Evolutionary conservation across 2,329 filamentous ascomycete species (phyloP), one percentile per base, ranked within the genome.

Genomic region (Hymenoscyphus fructigenus): DNA sequence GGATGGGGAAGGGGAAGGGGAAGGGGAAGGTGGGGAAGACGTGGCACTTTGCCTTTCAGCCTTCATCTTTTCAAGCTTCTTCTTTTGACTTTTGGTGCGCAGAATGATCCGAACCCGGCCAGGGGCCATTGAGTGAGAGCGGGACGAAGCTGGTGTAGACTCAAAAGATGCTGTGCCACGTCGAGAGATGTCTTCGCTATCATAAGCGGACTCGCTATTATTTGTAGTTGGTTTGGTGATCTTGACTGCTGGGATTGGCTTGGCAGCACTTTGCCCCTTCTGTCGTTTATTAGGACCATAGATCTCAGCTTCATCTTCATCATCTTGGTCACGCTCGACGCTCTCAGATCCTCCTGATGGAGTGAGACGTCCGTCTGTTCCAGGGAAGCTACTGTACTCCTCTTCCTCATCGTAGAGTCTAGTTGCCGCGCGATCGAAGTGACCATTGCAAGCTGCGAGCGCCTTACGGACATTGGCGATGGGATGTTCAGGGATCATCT

Each of bases 381-480:
- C 61, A 34, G 65, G 62, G 23, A 57, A 73, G 68, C 76, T 78
- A 58, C 74, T 75, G 58, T 75, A 73, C 59, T 81, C 78, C 58
- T 82, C 78, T 64, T 83, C 79, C 2, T 78, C 78, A 44, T 83
- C 84, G 20, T 87, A 74, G 20, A 71, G 38, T 57, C 79, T 81
- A 14, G 79, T 79, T 53, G 86, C 84, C 6, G 84, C 82, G 32
- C 78, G 74, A 68, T 85, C 79, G 56, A 87, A 79, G 69, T 84
- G 81, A 53, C 84, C 84, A 59, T 81, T 89, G 86, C 72, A 88
- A 82, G 82, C 79, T 69, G 83, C 79, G 36, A 88, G 77, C 66
- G 81, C 79, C 67, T 81, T 79, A 59, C 82, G 80, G 66, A 87
- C 83, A 28, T 79, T 80, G 50, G 81, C 80, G 69, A 84, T 81